Percentiles rank a stretch among this genome's conserved stretches.
Conservation (phyloP, 257 asterid species). For the Solanum microdontum region DNA sequence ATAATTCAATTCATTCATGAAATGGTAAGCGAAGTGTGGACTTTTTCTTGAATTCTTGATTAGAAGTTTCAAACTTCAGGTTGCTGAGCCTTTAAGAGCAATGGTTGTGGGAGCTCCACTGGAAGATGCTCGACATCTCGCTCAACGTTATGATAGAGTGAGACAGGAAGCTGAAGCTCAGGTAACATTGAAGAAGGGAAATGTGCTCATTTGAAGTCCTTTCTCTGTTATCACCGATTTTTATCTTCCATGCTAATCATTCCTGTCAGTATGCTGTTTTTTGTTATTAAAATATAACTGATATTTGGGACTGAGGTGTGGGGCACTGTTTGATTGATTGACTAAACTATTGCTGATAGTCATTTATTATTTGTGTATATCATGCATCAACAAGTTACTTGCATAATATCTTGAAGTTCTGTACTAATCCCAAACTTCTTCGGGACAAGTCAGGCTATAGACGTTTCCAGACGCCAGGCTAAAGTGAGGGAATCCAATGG, state of each 20-base stretch:
- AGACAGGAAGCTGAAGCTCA: constrained; percentile 52
- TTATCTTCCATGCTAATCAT: not conserved
- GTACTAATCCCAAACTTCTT: constrained; percentile 1
- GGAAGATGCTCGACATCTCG: constrained; percentile 52
- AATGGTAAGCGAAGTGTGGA: not conserved
- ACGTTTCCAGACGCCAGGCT: constrained; percentile 53
- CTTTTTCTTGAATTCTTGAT: not conserved
- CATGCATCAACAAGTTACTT: not conserved
- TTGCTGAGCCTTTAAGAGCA: constrained; percentile 42
- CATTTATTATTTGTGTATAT: not conserved
- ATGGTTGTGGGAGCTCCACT: constrained; percentile 40
- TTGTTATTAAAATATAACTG: not conserved
- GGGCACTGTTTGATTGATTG: not conserved
- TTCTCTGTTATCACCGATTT: not conserved
- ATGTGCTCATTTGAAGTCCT: not conserved
- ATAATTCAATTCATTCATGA: not conserved
- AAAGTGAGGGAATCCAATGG: constrained; percentile 36
- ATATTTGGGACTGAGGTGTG: not conserved
- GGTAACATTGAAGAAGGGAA: constrained; percentile 16
- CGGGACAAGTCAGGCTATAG: constrained; percentile 42
- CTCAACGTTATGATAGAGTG: constrained; percentile 36
- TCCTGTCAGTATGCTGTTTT: not conserved
- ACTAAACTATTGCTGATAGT: not conserved
- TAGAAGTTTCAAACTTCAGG: constrained; percentile 15
- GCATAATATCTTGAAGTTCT: not conserved